Evolutionary conservation across 352 stramenopile genomes (phyloP).

Genomic region (Phytophthora pluvialis): DNA sequence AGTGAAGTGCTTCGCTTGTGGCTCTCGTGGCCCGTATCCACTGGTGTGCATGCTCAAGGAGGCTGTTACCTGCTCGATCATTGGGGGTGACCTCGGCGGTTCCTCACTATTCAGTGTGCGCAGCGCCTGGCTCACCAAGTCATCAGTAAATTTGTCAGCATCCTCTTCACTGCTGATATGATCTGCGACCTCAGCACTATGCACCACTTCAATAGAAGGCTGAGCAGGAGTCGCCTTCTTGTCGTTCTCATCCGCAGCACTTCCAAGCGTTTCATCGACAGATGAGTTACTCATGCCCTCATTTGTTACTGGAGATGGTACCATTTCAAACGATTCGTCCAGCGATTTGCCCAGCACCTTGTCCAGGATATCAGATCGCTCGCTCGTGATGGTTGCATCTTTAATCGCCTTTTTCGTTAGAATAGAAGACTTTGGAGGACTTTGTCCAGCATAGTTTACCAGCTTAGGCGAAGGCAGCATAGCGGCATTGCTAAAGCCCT

Average conservation of each 20-base stretch:
- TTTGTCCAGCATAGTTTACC: not conserved
- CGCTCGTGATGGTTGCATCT: not conserved
- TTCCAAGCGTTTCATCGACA: not conserved
- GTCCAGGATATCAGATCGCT: not conserved
- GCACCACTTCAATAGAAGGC: not conserved
- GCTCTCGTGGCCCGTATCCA: constrained; percentile 7
- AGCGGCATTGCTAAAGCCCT: not conserved
- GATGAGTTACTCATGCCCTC: not conserved
- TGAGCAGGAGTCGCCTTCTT: not conserved
- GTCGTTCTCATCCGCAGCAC: not conserved
- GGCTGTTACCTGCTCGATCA: constrained; percentile 7
- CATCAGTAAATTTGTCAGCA: constrained; percentile 10
- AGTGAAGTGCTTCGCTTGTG: not conserved
- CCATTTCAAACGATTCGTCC: constrained; percentile 5
- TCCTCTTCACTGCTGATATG: constrained; percentile 6
- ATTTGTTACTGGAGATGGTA: not conserved
- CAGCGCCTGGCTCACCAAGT: constrained; percentile 38
- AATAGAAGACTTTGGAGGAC: not conserved
- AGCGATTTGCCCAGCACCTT: not conserved
- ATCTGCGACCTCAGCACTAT: not conserved
- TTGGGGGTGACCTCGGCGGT: constrained; percentile 5
- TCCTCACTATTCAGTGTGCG: constrained; percentile 42
- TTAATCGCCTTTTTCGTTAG: not conserved
- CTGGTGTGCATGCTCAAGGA: constrained; percentile 25
- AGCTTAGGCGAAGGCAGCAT: not conserved